Percentiles rank a stretch among this genome's conserved stretches.
Conservation (phyloP, 495 filamentous ascomycete species). For the Aspergillus nidulans region DNA sequence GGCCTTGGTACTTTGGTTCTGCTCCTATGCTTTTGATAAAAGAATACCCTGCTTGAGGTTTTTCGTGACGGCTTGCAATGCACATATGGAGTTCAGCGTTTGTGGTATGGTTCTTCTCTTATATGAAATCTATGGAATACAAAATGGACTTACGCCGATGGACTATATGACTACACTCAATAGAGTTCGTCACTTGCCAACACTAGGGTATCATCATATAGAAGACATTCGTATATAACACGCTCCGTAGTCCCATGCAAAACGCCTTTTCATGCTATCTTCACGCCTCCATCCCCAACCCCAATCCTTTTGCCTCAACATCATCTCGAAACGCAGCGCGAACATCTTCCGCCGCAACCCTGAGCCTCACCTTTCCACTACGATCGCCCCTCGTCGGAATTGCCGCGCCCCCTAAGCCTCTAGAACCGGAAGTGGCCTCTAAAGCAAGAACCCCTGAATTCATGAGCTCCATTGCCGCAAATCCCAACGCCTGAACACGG, state of each 20-base stretch:
- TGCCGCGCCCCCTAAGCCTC: conserved; percentile 26
- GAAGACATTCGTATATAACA: background rate
- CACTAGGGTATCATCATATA: conserved; percentile 28
- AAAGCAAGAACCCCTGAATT: conserved; percentile 84
- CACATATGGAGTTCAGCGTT: conserved; percentile 32
- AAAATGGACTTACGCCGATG: background rate
- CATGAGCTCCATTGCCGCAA: conserved; percentile 73
- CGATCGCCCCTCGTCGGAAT: conserved; percentile 65
- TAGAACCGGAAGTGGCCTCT: conserved; percentile 49
- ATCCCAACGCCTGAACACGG: conserved; percentile 62
- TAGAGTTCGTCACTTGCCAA: background rate
- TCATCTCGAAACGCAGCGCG: conserved; percentile 84
- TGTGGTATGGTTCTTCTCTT: conserved; percentile 4
- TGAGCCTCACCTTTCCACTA: conserved; percentile 77
- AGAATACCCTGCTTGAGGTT: conserved; percentile 15
- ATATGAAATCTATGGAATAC: background rate
- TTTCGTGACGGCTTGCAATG: conserved; percentile 12
- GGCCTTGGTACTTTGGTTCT: background rate
- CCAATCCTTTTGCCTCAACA: conserved; percentile 74
- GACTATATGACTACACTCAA: conserved; percentile 1
- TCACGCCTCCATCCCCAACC: conserved; percentile 40
- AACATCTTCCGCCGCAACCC: conserved; percentile 87
- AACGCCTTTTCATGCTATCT: conserved; percentile 9
- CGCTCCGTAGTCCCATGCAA: background rate
- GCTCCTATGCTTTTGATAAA: conserved; percentile 8